Evolutionary conservation across 768 basidiomycete genomes (phyloP), one percentile per base, ranked within the genome.

Genomic region (Hygrocybe punicea): DNA sequence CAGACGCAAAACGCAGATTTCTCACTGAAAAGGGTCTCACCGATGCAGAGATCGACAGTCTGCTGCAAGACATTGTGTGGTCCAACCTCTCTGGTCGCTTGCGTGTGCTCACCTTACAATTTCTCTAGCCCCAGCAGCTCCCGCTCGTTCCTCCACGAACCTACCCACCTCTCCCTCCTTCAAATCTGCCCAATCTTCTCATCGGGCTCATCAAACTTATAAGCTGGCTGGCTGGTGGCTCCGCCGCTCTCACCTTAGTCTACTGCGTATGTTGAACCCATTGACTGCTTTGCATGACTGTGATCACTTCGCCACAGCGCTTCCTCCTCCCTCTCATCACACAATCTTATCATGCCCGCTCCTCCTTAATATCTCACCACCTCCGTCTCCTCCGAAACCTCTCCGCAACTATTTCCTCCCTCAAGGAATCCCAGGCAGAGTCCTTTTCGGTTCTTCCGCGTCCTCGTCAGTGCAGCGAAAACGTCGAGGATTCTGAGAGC

Each of bases 91-190:
- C 16, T n/a, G n/a, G n/a, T n/a, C n/a, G n/a, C n/a, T n/a, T n/a
- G n/a, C n/a, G n/a, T n/a, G n/a, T n/a, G n/a, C 56, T 10, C 39
- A 35, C 11, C 25, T 35, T 33, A 58, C 54, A 37, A 23, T 23
- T 11, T 16, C 42, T 45, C n/a, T 42, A 77, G 75, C 67, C 73
- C 16, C 63, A 61, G 21, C 69, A 69, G 55, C 56, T 67, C n/a
- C 87, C 85, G 8, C 56, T 69, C 5, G 69, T 91, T 35, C 89
- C 89, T 17, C 87, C 89, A 0, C 80, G 87, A 61, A 84, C 85
- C 48, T 91, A 91, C 63, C 89, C 89, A 3, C 81, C 80, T 58
- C 80, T 76, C 10, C 81, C 84, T 4, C 87, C 87, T 2, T 91
- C 89, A 3, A 82, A 80, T 62, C 71, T 91, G 1, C 88, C 88